These are phyloP conservation scores for Gaeumannomyces tritici DNA, from an alignment of 2,329 filamentous ascomycete genomes.

Conservation along the genomic window DNA sequence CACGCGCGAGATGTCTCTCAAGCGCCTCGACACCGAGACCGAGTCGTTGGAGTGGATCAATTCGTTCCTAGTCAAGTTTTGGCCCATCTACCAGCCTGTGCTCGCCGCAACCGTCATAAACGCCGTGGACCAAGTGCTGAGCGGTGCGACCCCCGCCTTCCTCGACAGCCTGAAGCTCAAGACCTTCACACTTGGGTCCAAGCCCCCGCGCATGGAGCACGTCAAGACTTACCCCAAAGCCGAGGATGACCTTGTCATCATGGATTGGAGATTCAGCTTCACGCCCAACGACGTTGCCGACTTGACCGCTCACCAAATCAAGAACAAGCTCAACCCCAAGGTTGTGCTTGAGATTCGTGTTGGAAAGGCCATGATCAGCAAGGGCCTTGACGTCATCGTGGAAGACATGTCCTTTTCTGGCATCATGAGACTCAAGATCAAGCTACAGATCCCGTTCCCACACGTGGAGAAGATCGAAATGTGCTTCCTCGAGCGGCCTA, in stretches of 20 bases:
- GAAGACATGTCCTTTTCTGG: slow-evolving; percentile 96
- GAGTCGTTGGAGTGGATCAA: slow-evolving; percentile 99
- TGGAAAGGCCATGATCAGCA: slow-evolving; percentile 94
- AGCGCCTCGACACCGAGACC: slow-evolving; percentile 76
- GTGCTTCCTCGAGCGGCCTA: slow-evolving; percentile 82
- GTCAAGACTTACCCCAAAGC: slow-evolving; percentile 97
- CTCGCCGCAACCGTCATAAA: slow-evolving; percentile 86
- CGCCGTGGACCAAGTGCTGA: slow-evolving; percentile 92
- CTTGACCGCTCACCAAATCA: slow-evolving; percentile 80
- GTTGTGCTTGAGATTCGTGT: slow-evolving; percentile 89
- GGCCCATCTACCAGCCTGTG: slow-evolving; percentile 96
- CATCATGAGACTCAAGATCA: slow-evolving; percentile 93
- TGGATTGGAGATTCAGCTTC: slow-evolving; percentile 99
- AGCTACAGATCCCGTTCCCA: slow-evolving; percentile 91
- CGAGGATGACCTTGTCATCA: slow-evolving; percentile 89
- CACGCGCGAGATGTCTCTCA: slow-evolving; percentile 72
- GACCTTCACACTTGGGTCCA: slow-evolving; percentile 87
- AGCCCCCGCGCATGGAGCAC: slow-evolving; percentile 91
- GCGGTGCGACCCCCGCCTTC: slow-evolving; percentile 82
- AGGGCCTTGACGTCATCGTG: slow-evolving; percentile 93
- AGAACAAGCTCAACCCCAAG: slow-evolving; percentile 95
- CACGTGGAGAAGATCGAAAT: slow-evolving; percentile 93
- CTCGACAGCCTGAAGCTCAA: slow-evolving; percentile 90
- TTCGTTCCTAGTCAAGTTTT: slow-evolving; percentile 96
- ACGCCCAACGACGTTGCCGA: slow-evolving; percentile 90